Base-by-base conservation (phyloP, 352 stramenopile genomes). In the Salisapilia sapeloensis region DNA sequence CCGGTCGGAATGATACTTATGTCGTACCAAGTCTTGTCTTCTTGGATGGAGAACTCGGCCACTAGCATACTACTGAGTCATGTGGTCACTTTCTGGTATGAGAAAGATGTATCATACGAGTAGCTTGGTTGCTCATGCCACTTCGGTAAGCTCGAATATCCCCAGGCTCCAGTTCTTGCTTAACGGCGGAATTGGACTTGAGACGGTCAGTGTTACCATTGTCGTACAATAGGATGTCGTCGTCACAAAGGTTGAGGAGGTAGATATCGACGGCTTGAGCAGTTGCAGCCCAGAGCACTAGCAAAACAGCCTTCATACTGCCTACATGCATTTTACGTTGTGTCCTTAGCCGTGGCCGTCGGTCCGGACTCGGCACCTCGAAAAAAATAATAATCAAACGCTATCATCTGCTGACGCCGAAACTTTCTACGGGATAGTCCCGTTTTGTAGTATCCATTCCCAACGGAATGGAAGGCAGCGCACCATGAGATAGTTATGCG, bases 1-100 rank as follows among this genome's bases (percentile, higher is more conserved):
- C 56, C 53, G 2, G 46, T 54, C 6, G 56, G 56, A 24, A 69
- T 64, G 30, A 62, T 56, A 32, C 43, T 56, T 33, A 64, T 53
- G 35, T 64, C 56, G 22, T 53, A 69, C 56, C 50, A 64, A 14
- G 48, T 52, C 21, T 39, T 56, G 32, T 48, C 50, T 4, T 31
- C 35, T 20, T 45, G 43, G 19, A 61, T 28, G 18, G 53, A 45
- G 27, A 69, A 60, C 38, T 69, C 56, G 16, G 53, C 56, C 46
- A 69, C 56, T 69, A 38, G 10, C 27, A 31, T 23, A 31, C 30
- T 12, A 26, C 2, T 36, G n/a, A 42, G 10, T 20, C 24, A 14
- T 33, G 18, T 28, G 35, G 22, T 15, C 6, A 26, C 5, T 17
- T 39, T 5, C 11, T 18, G 29, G 23, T 15, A 11, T 2, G 15